These are phyloP conservation scores for Fragilariopsis cylindrus DNA, from an alignment of 108 stramenopile species.

Conservation along the genomic window DNA sequence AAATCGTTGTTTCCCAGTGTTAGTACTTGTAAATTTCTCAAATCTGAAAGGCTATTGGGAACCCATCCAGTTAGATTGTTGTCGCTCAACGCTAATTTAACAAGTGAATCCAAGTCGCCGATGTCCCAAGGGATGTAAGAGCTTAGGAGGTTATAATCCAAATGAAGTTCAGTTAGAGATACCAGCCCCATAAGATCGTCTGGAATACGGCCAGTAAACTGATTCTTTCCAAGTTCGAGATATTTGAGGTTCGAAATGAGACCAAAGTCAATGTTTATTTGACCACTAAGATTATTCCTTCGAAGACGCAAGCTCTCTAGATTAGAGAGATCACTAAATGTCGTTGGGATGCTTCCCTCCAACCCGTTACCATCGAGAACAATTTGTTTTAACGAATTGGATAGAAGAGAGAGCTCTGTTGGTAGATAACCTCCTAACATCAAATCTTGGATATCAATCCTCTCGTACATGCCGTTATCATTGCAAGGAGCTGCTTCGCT, in stretches of 20 bases:
- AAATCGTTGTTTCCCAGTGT: conserved; percentile 15
- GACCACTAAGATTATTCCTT: conserved; percentile 45
- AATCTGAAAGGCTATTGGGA: conserved; percentile 23
- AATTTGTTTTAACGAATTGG: conserved; percentile 30
- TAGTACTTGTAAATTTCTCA: conserved; percentile 22
- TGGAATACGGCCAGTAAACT: conserved; percentile 56
- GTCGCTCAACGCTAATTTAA: conserved; percentile 6
- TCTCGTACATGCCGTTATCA: conserved; percentile 17
- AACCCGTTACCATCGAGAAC: conserved; percentile 61
- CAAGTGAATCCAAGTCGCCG: conserved; percentile 12
- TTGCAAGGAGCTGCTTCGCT: conserved; percentile 17
- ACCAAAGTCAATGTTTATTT: conserved; percentile 40
- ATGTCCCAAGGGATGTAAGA: conserved; percentile 29
- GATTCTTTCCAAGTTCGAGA: conserved; percentile 36
- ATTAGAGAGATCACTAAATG: conserved; percentile 30
- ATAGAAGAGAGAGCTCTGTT: conserved; percentile 25
- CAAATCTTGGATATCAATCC: conserved; percentile 9
- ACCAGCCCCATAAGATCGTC: conserved; percentile 43
- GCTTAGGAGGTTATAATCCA: conserved; percentile 14
- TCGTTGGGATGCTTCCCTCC: conserved; percentile 49
- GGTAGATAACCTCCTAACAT: conserved; percentile 28
- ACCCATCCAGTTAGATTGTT: conserved; percentile 40
- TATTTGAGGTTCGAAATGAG: background rate
- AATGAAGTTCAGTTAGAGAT: conserved; percentile 25
- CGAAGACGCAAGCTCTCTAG: conserved; percentile 42